Conservation (phyloP, 257 asterid species). For the Salvia rosmarinus region DNA sequence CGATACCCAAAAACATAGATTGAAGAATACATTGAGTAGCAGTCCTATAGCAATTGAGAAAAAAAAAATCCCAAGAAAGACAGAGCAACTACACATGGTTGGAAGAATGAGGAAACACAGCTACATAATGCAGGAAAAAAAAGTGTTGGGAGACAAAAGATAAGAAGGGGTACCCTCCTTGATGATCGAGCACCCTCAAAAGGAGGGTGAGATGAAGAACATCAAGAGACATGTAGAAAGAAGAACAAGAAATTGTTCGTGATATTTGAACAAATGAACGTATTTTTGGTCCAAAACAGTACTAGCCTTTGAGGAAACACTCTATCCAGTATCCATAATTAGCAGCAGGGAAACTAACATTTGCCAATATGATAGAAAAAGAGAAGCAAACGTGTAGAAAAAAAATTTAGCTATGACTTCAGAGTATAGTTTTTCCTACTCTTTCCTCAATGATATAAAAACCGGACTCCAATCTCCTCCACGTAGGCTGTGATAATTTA, state of each 20-base stretch:
- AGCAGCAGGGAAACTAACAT: constrained; percentile 1
- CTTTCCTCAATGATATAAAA: background rate
- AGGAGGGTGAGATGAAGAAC: too few relatives aligned
- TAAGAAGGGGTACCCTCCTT: background rate
- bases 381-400: background rate
- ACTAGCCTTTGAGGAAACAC: background rate
- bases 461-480: background rate
- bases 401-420: background rate
- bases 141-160: background rate
- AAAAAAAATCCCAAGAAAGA: background rate
- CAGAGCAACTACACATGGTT: background rate
- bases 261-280: too few relatives aligned
- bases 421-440: background rate
- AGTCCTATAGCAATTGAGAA: background rate
- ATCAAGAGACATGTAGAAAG: background rate
- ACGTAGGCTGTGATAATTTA: background rate
- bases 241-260: background rate
- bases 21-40: background rate
- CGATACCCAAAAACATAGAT: background rate
- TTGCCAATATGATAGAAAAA: background rate
- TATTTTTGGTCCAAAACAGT: background rate
- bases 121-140: background rate
- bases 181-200: background rate
- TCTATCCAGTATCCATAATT: too few relatives aligned
- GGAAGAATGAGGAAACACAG: constrained; percentile 1